Conservation (phyloP, 495 filamentous ascomycete genomes). For the Penicillium subrubescens region DNA sequence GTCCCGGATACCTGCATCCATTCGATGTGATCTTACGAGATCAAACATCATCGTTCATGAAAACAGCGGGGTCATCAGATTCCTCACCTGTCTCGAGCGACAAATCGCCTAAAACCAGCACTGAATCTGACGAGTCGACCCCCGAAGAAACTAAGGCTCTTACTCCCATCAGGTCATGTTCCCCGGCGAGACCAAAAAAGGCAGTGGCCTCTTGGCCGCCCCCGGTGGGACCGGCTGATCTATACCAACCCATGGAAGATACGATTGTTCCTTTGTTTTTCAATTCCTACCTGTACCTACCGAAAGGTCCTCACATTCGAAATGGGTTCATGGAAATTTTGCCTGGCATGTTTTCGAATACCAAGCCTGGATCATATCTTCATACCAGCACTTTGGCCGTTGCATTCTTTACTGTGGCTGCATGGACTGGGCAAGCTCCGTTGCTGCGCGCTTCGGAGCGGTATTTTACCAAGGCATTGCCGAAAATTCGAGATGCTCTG, state of each 20-base stretch:
- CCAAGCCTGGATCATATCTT: constrained; percentile 49
- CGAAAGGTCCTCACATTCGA: constrained; percentile 31
- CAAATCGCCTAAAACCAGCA: constrained; percentile 2
- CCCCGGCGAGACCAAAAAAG: neutral
- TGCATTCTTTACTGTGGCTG: constrained; percentile 51
- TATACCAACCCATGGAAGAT: constrained; percentile 35
- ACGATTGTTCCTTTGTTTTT: constrained; percentile 38
- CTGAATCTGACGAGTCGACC: neutral
- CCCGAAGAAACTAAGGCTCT: neutral
- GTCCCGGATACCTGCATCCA: constrained; percentile 67
- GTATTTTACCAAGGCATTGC: constrained; percentile 50
- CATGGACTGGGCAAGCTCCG: constrained; percentile 47
- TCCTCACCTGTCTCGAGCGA: neutral
- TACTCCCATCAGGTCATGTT: neutral
- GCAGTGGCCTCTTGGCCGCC: constrained; percentile 6
- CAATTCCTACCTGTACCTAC: constrained; percentile 38
- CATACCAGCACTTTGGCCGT: constrained; percentile 62
- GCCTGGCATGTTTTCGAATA: constrained; percentile 53
- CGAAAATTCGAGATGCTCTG: constrained; percentile 55
- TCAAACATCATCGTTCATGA: constrained; percentile 57
- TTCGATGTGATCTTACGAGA: constrained; percentile 71
- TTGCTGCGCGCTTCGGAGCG: constrained; percentile 39
- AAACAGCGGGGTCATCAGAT: neutral
- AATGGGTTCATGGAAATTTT: constrained; percentile 54
- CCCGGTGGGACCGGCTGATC: constrained; percentile 5